Conservation (phyloP, 2,329 filamentous ascomycete species). For the Epichloe festucae region DNA sequence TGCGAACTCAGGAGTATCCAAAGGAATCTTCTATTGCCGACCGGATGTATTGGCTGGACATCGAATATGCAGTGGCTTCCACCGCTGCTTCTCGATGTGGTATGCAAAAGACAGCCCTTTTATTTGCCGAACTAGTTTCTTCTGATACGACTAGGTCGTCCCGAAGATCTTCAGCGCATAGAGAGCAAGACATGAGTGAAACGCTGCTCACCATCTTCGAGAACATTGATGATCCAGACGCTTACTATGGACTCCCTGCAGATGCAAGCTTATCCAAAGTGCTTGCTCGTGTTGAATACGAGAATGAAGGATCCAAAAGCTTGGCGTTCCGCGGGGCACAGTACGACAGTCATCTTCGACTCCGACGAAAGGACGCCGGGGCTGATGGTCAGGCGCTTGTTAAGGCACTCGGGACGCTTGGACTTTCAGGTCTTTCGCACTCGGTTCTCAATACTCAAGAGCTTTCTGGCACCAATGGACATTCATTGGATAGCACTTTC, state of each 20-base stretch:
- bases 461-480: constrained; percentile 40
- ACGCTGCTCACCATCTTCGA: constrained; percentile 74
- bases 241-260: constrained; percentile 84
- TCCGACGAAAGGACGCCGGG: constrained; percentile 38
- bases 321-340: constrained; percentile 84
- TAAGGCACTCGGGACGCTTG: constrained; percentile 64
- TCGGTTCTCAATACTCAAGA: constrained; percentile 60
- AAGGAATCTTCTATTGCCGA: constrained; percentile 69
- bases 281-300: constrained; percentile 73
- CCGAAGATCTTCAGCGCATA: constrained; percentile 50
- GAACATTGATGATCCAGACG: constrained; percentile 88
- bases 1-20: constrained; percentile 67
- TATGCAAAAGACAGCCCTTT: constrained; percentile 75
- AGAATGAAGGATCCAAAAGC: constrained; percentile 75
- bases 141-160: constrained; percentile 44
- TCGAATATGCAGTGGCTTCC: constrained; percentile 61
- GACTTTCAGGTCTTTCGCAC: constrained; percentile 74
- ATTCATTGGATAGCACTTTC: constrained; percentile 59
- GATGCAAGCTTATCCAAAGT: constrained; percentile 64
- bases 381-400: constrained; percentile 58
- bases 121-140: constrained; percentile 65
- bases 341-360: constrained; percentile 71
- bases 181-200: constrained; percentile 45
- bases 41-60: constrained; percentile 70
- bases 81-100: constrained; percentile 62